These are phyloP conservation scores for Calendula officinalis DNA, from an alignment of 129 eudicot species.

Conservation along the genomic window DNA sequence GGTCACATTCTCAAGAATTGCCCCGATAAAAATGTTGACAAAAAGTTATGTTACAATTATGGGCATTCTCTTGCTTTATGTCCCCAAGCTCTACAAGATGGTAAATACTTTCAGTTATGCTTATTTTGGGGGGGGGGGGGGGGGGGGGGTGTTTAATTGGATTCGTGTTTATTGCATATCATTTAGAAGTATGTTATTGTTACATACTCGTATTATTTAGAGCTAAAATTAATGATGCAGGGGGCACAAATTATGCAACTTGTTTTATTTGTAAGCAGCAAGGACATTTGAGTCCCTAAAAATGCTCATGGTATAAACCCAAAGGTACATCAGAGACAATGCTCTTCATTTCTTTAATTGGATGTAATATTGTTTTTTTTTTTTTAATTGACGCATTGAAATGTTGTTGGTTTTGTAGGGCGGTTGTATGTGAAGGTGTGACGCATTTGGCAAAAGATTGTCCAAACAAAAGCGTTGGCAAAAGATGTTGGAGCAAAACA, in stretches of 20 bases:
- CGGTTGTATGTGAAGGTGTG: constrained; percentile 77
- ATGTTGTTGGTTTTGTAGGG: constrained; percentile 45
- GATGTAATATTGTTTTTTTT: not conserved
- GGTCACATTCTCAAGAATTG: constrained; percentile 96
- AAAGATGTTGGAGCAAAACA: too few relatives aligned
- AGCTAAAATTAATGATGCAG: constrained; percentile 38
- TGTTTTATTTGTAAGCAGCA: constrained; percentile 85
- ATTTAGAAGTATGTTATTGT: too few relatives aligned
- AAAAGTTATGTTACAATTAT: constrained; percentile 69
- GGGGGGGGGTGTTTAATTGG: not conserved
- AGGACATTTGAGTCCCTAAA: constrained; percentile 91
- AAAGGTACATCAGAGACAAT: constrained; percentile 43
- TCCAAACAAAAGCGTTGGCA: constrained; percentile 58
- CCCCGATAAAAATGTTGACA: constrained; percentile 58
- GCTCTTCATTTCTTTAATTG: not conserved
- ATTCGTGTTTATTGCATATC: not conserved
- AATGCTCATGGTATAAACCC: constrained; percentile 88
- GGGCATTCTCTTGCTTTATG: constrained; percentile 75
- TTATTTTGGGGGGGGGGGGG: not conserved
- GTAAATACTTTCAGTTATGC: constrained; percentile 31
- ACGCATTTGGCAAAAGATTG: constrained; percentile 92
- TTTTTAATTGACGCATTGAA: not conserved
- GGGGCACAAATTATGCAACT: constrained; percentile 78
- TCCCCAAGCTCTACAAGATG: constrained; percentile 72
- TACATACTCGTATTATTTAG: not conserved